A percentile compares a stretch with the other conserved stretches of the same genome.
phyloP scores from a whole-genome alignment of 306 rosid species.

The Corylus americana region DNA sequence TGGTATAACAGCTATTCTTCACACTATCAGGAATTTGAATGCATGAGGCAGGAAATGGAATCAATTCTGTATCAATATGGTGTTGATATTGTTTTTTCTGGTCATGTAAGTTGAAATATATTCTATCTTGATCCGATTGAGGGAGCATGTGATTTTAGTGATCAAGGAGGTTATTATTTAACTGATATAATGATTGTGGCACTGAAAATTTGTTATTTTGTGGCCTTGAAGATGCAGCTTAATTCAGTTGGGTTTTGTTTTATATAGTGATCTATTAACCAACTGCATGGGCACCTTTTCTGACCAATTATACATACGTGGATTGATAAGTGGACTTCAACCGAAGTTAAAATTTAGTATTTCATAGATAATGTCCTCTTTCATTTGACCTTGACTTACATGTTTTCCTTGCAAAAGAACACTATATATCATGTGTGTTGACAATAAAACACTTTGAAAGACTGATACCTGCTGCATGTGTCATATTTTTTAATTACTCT shows the following conservation, averaged over 20 bases:
- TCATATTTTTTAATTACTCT: not conserved
- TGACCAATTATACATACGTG: not conserved
- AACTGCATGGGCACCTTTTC: not conserved
- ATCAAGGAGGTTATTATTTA: not conserved
- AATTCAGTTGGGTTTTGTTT: not conserved
- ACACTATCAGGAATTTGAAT: conserved; percentile 91
- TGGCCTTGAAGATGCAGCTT: not conserved
- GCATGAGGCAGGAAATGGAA: conserved; percentile 97
- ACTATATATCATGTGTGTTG: not conserved
- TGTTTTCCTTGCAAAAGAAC: not conserved
- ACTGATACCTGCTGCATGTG: not conserved
- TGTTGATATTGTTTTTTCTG: conserved; percentile 76
- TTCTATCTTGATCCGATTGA: conserved; percentile 8
- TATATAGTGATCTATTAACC: not conserved
- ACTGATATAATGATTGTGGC: not conserved
- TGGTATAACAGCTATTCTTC: conserved; percentile 93
- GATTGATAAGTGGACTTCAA: not conserved
- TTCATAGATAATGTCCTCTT: not conserved
- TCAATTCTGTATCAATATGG: conserved; percentile 61
- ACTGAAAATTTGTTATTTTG: not conserved
- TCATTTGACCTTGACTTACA: not conserved
- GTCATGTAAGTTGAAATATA: conserved; percentile 72
- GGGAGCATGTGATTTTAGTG: not conserved
- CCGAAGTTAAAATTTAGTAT: not conserved
- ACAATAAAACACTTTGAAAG: not conserved